Evolutionary conservation across 2,329 filamentous ascomycete genomes (phyloP).

Genomic region (Cladosporium sp.): DNA sequence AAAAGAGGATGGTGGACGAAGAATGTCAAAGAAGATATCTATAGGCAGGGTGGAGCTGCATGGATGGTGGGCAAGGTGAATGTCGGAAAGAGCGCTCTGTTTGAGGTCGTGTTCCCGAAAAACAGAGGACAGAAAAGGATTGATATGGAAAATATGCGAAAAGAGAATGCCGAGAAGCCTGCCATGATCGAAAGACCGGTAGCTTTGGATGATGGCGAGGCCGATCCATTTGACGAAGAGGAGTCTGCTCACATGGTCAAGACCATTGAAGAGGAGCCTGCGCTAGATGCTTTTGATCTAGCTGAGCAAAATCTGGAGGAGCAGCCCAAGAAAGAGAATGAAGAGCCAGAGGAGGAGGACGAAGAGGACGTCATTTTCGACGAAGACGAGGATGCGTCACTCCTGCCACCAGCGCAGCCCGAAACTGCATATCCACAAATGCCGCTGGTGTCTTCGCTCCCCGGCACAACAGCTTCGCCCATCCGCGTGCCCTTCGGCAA

Average conservation of each 20-base stretch:
- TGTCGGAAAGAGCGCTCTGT: conserved; percentile 92
- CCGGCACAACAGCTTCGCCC: conserved; percentile 91
- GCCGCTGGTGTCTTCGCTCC: conserved; percentile 80
- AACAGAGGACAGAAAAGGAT: conserved; percentile 37
- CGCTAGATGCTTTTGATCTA: conserved; percentile 17
- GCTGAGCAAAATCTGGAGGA: conserved; percentile 6
- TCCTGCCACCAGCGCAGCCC: conserved; percentile 74
- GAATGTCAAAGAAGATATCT: conserved; percentile 81
- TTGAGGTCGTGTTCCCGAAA: conserved; percentile 85
- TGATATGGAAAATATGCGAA: not conserved
- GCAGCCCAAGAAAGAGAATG: not conserved
- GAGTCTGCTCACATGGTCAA: not conserved
- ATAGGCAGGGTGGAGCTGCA: conserved; percentile 75
- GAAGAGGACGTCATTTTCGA: conserved; percentile 27
- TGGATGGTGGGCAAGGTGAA: conserved; percentile 99
- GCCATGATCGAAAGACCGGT: not conserved
- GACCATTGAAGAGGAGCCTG: not conserved
- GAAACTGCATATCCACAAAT: conserved; percentile 78
- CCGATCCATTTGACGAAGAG: not conserved
- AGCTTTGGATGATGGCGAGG: not conserved
- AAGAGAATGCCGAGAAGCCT: not conserved
- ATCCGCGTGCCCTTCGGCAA: conserved; percentile 89
- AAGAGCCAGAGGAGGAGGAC: conserved; percentile 19
- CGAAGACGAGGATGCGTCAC: conserved; percentile 34
- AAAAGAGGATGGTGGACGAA: conserved; percentile 89